phyloP scores from a whole-genome alignment of 2,329 filamentous ascomycete genomes.

The Helotiales sp. region DNA sequence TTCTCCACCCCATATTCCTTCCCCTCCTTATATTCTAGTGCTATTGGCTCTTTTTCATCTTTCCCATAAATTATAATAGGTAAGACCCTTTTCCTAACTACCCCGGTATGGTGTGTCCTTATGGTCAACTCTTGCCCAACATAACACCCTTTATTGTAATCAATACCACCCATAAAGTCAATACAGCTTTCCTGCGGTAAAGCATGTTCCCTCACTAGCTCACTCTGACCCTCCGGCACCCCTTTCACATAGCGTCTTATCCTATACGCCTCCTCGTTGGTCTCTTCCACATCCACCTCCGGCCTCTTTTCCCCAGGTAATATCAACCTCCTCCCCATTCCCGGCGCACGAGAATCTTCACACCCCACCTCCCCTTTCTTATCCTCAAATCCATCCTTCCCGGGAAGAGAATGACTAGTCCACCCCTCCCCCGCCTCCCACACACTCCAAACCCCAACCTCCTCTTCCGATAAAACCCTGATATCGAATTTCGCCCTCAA shows the following conservation, averaged over 20 bases:
- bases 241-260: conserved; percentile 77
- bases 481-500: conserved; percentile 77
- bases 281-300: conserved; percentile 40
- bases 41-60: conserved; percentile 39
- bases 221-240: conserved; percentile 79
- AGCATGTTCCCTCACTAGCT: conserved; percentile 70
- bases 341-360: conserved; percentile 54
- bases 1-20: conserved; percentile 26
- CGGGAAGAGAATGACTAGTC: conserved; percentile 17
- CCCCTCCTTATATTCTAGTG: conserved; percentile 49
- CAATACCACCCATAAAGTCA: conserved; percentile 80
- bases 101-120: conserved; percentile 88
- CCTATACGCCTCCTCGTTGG: conserved; percentile 63
- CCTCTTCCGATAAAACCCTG: conserved; percentile 62
- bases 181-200: conserved; percentile 89
- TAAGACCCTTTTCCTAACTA: conserved; percentile 86
- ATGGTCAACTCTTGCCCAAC: conserved; percentile 96
- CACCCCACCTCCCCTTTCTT: conserved; percentile 30
- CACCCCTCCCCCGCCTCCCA: conserved; percentile 50
- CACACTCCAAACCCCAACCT: conserved; percentile 69
- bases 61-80: conserved; percentile 72
- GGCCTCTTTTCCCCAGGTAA: conserved; percentile 38
- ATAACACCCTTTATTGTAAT: conserved; percentile 96
- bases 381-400: not conserved
- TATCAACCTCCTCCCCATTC: conserved; percentile 53